Evolutionary conservation across 441 rosid genomes (phyloP), one percentile per base, ranked within the genome.

Genomic region (Hura crepitans): DNA sequence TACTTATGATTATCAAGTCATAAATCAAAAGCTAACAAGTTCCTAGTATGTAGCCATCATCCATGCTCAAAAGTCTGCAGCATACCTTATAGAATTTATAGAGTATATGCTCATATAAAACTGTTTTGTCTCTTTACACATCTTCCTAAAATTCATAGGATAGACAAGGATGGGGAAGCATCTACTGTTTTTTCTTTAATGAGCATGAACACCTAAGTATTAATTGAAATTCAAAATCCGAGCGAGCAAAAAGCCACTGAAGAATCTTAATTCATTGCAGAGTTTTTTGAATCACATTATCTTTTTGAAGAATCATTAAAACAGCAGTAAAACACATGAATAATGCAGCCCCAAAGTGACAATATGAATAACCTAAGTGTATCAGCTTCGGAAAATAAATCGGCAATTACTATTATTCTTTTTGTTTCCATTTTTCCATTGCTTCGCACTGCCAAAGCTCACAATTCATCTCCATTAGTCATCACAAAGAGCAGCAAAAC

Each of bases 1-100:
- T 17, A 13, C 46, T 15, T 20, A 23, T 47, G 4, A 66, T 64
- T 69, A 76, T 58, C 65, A 33, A 51, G 56, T 62, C 69, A 23
- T 73, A 17, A 68, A 71, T 27, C 42, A 18, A 39, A 39, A 65
- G 33, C 18, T 20, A 10, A 11, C 45, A 37, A 25, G 46, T 5
- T 37, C 43, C 10, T 45, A 31, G 20, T 14, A 62, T 4, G 39
- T 5, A 17, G 6, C 27, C 45, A 46, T 62, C 51, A 23, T 42
- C 35, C 51, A 20, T 6, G 22, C 37, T 23, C 25, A 8, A 0
- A 30, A 46, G 11, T 23, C 25, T 50, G 14, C 12, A 12, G 33
- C 7, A 65, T 17, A 72, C 50, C 22, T 12, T 37, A 37, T 37
- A 47, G n/a, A 25, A 54, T 43, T n/a, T 35, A 57, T 55, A 18